These are phyloP conservation scores for Apophysomyces variabilis DNA, from an alignment of 371 early-diverging fungal species.

Conservation along the genomic window DNA sequence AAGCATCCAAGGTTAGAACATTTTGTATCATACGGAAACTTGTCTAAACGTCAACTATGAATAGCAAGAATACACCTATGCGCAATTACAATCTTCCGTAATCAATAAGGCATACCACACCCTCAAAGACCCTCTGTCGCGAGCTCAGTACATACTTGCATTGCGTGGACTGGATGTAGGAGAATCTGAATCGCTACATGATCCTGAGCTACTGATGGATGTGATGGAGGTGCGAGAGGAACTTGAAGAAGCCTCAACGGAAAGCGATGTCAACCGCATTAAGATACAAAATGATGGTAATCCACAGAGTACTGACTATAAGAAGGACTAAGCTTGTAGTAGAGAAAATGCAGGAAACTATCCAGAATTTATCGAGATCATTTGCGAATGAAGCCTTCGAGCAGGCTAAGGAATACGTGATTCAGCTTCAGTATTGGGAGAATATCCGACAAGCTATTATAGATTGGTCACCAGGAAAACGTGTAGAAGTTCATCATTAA, in stretches of 20 bases:
- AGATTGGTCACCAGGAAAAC: constrained; percentile 62
- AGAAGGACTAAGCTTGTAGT: neutral
- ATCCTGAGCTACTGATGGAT: constrained; percentile 80
- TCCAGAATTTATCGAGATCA: constrained; percentile 47
- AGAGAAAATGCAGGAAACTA: constrained; percentile 45
- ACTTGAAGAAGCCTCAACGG: constrained; percentile 63
- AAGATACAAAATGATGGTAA: constrained; percentile 25
- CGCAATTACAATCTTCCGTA: constrained; percentile 80
- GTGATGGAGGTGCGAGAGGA: constrained; percentile 81
- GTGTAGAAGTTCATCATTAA: constrained; percentile 14
- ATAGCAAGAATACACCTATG: constrained; percentile 73
- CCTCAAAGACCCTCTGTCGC: constrained; percentile 74
- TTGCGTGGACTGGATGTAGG: constrained; percentile 61
- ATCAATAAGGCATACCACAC: constrained; percentile 89
- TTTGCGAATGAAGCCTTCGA: constrained; percentile 58
- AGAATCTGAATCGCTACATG: constrained; percentile 71
- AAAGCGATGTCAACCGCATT: constrained; percentile 16
- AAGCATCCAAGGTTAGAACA: constrained; percentile 62
- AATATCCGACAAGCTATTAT: constrained; percentile 64
- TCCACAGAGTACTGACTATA: neutral
- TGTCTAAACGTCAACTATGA: neutral
- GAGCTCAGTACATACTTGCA: constrained; percentile 82
- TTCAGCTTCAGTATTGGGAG: constrained; percentile 74
- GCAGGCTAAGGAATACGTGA: constrained; percentile 59
- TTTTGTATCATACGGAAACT: too few relatives aligned